Evolutionary conservation across 495 filamentous ascomycete genomes (phyloP).

Genomic region (Penicillium paradoxum): DNA sequence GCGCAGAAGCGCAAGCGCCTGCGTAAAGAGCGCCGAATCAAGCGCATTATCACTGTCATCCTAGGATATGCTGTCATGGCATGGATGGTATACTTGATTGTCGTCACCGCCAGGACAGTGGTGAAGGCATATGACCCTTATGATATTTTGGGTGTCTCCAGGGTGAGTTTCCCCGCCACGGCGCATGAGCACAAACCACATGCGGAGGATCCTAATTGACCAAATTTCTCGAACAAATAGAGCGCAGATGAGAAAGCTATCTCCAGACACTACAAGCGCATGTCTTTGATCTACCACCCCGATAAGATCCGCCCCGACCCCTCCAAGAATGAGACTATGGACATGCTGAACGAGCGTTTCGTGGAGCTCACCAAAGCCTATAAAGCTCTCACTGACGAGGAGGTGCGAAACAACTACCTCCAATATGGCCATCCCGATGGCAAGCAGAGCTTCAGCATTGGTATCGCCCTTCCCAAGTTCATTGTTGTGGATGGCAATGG

Average conservation of each 20-base stretch:
- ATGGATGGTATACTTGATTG: conserved; percentile 88
- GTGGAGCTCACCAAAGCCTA: conserved; percentile 96
- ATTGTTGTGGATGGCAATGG: conserved; percentile 90
- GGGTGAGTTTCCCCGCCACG: conserved; percentile 45
- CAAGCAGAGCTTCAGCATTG: conserved; percentile 96
- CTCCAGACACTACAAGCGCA: conserved; percentile 77
- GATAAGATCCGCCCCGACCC: conserved; percentile 84
- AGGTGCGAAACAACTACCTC: conserved; percentile 91
- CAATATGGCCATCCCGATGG: conserved; percentile 96
- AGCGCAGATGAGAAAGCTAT: conserved; percentile 84
- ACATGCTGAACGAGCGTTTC: conserved; percentile 78
- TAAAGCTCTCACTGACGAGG: conserved; percentile 94
- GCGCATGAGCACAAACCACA: background rate
- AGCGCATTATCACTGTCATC: conserved; percentile 72
- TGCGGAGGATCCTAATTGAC: background rate
- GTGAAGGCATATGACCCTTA: conserved; percentile 94
- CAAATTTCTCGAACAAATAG: conserved; percentile 32
- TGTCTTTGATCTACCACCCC: conserved; percentile 84
- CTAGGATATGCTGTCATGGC: conserved; percentile 80
- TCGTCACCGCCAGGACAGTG: conserved; percentile 64
- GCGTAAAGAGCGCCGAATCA: conserved; percentile 82
- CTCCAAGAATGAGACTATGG: conserved; percentile 81
- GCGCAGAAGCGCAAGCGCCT: conserved; percentile 80
- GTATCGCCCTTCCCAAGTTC: conserved; percentile 90
- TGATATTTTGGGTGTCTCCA: conserved; percentile 80